Base-by-base conservation (phyloP, 2,329 filamentous ascomycete genomes). In the Ophiostoma piceae region DNA sequence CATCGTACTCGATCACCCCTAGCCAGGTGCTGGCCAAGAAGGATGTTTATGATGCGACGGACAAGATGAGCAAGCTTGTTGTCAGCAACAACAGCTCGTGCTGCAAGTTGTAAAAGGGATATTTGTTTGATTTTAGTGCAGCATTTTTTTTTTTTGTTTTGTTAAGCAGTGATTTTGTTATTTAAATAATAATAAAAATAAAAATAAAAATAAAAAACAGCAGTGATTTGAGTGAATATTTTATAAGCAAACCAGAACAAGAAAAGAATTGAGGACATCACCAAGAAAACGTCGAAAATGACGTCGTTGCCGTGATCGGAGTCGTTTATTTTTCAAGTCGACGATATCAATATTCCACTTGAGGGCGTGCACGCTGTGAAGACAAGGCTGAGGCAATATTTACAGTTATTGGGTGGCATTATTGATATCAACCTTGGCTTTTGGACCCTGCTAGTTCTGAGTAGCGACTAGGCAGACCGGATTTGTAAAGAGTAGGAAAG, bases 1-100 rank as follows among this genome's bases (percentile, higher is more conserved):
- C 92, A 0, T 91, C 86, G 75, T 94, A 88, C 78, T 86, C 86
- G 60, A 87, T 85, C 74, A 90, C 90, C 37, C 92, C 92, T 1
- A 92, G 87, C 74, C 88, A 92, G 77, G 81, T 91, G 5, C 82
- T 82, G 16, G 81, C 82, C 35, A 79, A 80, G 1, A 77, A 74
- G 68, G 74, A 75, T 0, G 79, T 83, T 47, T 77, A 84, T 16
- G 83, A 82, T 74, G 79, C 78, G 29, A 75, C 79, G 67, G 82
- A 89, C 77, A 80, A 79, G 75, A 76, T 85, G 72, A 85, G 83
- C 73, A 77, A 73, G 75, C 74, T 80, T 73, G 79, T 69, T 11
- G 66, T 68, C 29, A 47, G 39, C 41, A 54, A 35, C 32, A 66
- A n/a, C 62, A 35, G 51, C 47, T 54, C 67, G 9, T 71, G 70